Percentiles rank a stretch among this genome's conserved stretches.
Conservation (phyloP, 2,329 filamentous ascomycete species). For the Alternaria arborescens region DNA sequence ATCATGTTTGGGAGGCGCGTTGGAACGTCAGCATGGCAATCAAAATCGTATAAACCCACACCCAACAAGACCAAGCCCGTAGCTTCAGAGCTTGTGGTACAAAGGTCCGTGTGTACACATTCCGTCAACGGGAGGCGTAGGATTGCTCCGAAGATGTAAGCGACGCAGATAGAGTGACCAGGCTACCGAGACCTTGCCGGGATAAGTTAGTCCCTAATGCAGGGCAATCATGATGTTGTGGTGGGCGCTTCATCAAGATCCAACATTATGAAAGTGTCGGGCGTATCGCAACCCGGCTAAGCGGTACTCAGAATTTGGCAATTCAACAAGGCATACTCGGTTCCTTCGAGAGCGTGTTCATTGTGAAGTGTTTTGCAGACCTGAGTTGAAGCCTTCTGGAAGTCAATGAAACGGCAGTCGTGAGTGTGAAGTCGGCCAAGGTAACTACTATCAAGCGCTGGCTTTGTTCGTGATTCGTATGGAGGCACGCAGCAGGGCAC, state of each 20-base stretch:
- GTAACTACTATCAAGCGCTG: background rate
- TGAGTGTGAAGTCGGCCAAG: background rate
- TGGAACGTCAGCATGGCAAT: constrained; percentile 1
- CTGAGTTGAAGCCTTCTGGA: background rate
- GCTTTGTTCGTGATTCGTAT: constrained; percentile 1
- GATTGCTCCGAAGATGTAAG: constrained; percentile 15
- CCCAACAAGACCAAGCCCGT: constrained; percentile 12
- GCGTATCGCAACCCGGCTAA: background rate
- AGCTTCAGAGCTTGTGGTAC: constrained; percentile 1
- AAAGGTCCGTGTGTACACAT: background rate
- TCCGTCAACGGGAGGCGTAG: background rate
- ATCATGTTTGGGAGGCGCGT: background rate
- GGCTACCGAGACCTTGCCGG: constrained; percentile 1
- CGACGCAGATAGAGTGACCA: constrained; percentile 7
- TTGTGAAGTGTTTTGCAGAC: background rate
- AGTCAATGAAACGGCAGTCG: background rate
- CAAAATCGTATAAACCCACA: constrained; percentile 1
- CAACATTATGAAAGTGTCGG: background rate
- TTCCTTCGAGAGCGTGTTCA: background rate
- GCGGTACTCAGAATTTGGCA: background rate
- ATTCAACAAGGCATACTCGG: background rate
- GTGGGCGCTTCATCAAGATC: constrained; percentile 6
- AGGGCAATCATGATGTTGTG: constrained; percentile 12
- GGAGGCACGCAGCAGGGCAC: background rate
- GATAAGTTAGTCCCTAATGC: constrained; percentile 14